These are phyloP conservation scores for Phlebiopsis gigantea DNA, from an alignment of 768 basidiomycete species.

Conservation along the genomic window DNA sequence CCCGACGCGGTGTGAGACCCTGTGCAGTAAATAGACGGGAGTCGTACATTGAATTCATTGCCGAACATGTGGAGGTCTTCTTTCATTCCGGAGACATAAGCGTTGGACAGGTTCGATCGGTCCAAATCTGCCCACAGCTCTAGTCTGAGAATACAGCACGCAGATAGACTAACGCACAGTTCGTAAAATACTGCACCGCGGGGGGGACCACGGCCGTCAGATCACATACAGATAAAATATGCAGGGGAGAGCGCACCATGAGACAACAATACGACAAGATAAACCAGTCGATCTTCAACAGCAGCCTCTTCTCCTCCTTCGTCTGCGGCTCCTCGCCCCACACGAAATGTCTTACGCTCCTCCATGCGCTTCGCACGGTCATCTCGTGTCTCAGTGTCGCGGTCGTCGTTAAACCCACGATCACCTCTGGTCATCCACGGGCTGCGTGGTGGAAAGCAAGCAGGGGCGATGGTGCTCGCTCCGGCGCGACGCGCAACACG, in stretches of 20 bases:
- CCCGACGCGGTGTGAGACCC: neutral
- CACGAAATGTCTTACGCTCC: conserved; percentile 22
- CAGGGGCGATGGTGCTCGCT: no score
- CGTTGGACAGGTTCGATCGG: conserved; percentile 64
- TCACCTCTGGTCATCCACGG: no score
- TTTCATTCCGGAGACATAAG: conserved; percentile 77
- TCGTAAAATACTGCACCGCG: conserved; percentile 51
- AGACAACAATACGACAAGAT: conserved; percentile 69
- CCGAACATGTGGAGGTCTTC: conserved; percentile 65
- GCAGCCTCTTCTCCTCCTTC: conserved; percentile 42
- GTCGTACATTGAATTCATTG: conserved; percentile 52
- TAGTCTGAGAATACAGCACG: neutral
- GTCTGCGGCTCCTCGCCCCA: conserved; percentile 35
- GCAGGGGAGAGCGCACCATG: conserved; percentile 40
- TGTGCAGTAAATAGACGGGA: neutral
- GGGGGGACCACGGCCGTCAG: neutral
- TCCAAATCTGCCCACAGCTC: conserved; percentile 46
- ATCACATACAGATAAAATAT: conserved; percentile 10
- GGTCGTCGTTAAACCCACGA: no score
- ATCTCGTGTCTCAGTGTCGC: neutral
- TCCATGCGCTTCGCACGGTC: neutral
- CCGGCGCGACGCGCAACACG: no score
- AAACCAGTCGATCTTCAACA: conserved; percentile 60
- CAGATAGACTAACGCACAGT: conserved; percentile 36
- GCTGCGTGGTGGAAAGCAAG: no score